Base-by-base conservation (phyloP, 768 basidiomycete genomes). In the Tylopilus subfusipes region DNA sequence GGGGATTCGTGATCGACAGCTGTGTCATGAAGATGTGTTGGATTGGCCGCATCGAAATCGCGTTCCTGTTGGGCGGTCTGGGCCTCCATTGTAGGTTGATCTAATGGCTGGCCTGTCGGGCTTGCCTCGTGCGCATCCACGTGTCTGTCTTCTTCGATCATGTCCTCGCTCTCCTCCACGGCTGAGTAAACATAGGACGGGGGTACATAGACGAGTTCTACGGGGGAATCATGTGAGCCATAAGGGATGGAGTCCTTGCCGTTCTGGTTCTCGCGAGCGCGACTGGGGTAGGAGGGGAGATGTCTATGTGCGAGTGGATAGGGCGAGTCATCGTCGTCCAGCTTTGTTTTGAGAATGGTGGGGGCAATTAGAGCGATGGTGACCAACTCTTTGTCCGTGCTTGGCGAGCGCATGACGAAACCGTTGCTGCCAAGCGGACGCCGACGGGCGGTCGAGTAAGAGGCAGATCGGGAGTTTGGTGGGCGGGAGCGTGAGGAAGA, bases 291-390 rank as follows among this genome's bases (percentile, higher is more conserved):
- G 21, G 57, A 30, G 22, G 55, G 57, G 21, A 60, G 7, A 6
- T 58, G 60, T 4, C 60, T 6, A 21, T 61, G 61, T 18, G 58
- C 30, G 24, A 57, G 39, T 2, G 62, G 33, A 27, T 52, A 57
- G n/a, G 59, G 38, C 7, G 55, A 52, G 21, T 73, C 72, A 42
- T 80, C 79, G 48, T 82, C 79, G 7, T 77, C 79, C 1, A 79
- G 76, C 11, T 76, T 81, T 18, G 90, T 90, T 75, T 98, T 99
- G 59, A 98, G 78, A 43, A 90, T 80, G 5, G 97, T 95, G 5
- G 87, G 87, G 0, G 86, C 83, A 43, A 89, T 86, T 34, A 83
- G 78, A 13, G 85, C 84, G 51, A 88, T 89, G 11, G 87, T 88
- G 58, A 86, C 72, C 27, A 82, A 79, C 38, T 86, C 84, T 29